Evolutionary conservation across 805 yeast species (phyloP), one percentile per base, ranked within the genome.

Genomic region (Saccharomycopsis amapae): DNA sequence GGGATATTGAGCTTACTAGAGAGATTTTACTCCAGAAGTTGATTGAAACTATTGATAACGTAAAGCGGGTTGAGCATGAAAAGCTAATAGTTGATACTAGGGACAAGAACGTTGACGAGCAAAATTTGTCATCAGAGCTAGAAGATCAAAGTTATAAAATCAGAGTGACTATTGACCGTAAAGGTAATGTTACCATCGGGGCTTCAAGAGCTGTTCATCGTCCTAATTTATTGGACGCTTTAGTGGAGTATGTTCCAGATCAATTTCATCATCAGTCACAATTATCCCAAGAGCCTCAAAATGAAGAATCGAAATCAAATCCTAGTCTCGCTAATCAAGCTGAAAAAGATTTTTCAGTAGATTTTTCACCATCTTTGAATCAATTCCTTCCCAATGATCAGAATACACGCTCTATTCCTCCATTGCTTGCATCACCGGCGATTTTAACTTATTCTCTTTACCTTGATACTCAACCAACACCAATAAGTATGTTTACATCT

Each of bases 401-500:
- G n/a, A n/a, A n/a, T n/a, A n/a, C n/a, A n/a, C n/a, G n/a, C n/a
- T n/a, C n/a, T n/a, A n/a, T n/a, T n/a, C 56, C 63, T 1, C 52
- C 58, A 1, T 44, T 49, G 10, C 55, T 57, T 39, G 59, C 60
- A 7, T 12, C 13, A 10, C 38, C 38, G 17, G n/a, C n/a, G n/a
- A n/a, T n/a, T 12, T 12, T 15, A 22, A 47, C 62, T 0, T 88
- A 84, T 79, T 75, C 70, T 18, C 78, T 87, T 0, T 78, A 76
- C 55, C 56, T 88, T 3, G 90, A 84, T 58, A 57, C 66, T 0
- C 62, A 68, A 25, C 68, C 78, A 1, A 69, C 75, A 1, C 53
- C 71, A 37, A 72, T 77, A 1, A 76, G 94, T 2, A 85, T 85
- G 1, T 85, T 84, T 62, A 86, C 96, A 0, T 81, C 94, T 3